These are phyloP conservation scores for Laetiporus sulphureus DNA, from an alignment of 1,284 basidiomycete genomes.

Conservation along the genomic window DNA sequence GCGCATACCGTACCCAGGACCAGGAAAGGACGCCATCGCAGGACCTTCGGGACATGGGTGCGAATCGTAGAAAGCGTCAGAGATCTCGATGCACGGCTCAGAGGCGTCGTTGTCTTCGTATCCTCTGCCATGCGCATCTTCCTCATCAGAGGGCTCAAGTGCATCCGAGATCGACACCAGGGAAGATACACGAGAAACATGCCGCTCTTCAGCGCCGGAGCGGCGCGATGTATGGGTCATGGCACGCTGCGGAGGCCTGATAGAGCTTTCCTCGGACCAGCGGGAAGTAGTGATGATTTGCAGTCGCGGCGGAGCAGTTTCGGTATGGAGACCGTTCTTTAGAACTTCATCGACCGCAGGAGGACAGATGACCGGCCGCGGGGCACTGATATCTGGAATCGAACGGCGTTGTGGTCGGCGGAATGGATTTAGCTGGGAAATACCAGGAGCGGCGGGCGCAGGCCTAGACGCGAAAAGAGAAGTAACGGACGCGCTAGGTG, in stretches of 20 bases:
- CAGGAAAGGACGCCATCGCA: constrained; percentile 26
- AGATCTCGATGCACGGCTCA: constrained; percentile 41
- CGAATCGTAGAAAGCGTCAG: constrained; percentile 56
- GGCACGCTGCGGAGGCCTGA: constrained; percentile 2
- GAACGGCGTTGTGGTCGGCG: constrained; percentile 1
- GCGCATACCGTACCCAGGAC: constrained; percentile 3
- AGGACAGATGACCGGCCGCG: background rate
- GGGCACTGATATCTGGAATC: constrained; percentile 3
- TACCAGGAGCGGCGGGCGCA: background rate
- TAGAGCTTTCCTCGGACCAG: constrained; percentile 5
- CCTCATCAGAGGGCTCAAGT: constrained; percentile 6
- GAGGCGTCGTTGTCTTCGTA: constrained; percentile 9
- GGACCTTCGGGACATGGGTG: constrained; percentile 49
- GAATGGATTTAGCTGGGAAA: constrained; percentile 3
- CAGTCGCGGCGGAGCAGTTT: constrained; percentile 9
- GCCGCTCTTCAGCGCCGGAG: background rate
- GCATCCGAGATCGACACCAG: constrained; percentile 2
- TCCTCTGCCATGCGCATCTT: constrained; percentile 5
- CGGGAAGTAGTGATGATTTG: constrained; percentile 8
- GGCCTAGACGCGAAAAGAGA: constrained; percentile 1
- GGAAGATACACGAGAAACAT: background rate
- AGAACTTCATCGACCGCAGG: background rate
- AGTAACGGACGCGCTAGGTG: background rate
- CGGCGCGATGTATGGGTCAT: constrained; percentile 1
- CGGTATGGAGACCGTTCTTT: background rate